phyloP scores from a whole-genome alignment of 257 asterid species.

The Gardenia jasminoides region DNA sequence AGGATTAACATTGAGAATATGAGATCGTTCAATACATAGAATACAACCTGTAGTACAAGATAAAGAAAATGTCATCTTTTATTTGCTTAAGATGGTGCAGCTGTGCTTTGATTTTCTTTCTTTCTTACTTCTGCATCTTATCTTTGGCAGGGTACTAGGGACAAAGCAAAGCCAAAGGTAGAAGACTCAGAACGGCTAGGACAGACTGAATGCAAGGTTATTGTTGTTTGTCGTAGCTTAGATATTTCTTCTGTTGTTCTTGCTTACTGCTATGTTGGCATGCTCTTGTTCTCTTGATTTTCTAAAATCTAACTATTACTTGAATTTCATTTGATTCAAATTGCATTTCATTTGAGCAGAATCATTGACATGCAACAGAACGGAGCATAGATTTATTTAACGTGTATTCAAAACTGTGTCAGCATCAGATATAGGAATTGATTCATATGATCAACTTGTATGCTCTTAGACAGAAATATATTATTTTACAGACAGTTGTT shows the following conservation, averaged over 20 bases:
- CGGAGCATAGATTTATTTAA: neutral
- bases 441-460: neutral
- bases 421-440: neutral
- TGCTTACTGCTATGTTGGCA: neutral
- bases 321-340: neutral
- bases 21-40: neutral
- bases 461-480: too few relatives aligned
- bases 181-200: slow-evolving; percentile 33
- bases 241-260: neutral
- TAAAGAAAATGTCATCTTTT: neutral
- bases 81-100: neutral
- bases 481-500: neutral
- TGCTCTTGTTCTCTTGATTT: neutral
- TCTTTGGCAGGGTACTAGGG: slow-evolving; percentile 32
- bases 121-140: neutral
- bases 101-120: neutral
- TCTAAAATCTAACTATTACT: neutral
- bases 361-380: neutral
- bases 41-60: neutral
- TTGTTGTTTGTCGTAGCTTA: neutral
- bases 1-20: neutral
- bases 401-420: neutral
- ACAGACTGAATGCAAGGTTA: slow-evolving; percentile 49
- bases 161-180: slow-evolving; percentile 24
- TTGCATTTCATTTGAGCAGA: neutral